Percentiles rank a stretch among this genome's conserved stretches.
These are phyloP conservation scores for Puya raimondii DNA, from an alignment of 176 grass and related monocot species.

Conservation along the genomic window DNA sequence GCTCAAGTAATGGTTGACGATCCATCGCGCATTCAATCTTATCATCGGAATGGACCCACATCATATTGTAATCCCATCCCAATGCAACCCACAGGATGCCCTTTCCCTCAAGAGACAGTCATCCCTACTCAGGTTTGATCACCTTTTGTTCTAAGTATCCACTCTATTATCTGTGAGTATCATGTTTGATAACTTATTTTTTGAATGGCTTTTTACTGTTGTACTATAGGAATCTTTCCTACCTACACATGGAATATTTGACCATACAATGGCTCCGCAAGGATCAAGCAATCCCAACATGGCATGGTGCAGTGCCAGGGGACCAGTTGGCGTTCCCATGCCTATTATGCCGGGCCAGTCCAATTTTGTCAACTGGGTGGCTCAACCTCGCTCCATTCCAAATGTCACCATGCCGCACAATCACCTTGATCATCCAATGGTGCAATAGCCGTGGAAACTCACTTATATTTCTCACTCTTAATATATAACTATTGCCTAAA, in stretches of 20 bases:
- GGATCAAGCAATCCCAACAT: constrained; percentile 27
- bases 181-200: constrained; percentile 9
- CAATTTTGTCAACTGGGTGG: constrained; percentile 35
- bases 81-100: constrained; percentile 25
- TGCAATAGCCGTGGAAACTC: neutral
- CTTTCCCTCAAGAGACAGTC: constrained; percentile 33
- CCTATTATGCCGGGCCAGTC: constrained; percentile 16
- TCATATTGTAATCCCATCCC: constrained; percentile 23
- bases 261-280: constrained; percentile 16
- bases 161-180: neutral
- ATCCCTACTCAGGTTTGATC: constrained; percentile 25
- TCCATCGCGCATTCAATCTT: constrained; percentile 19
- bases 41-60: constrained; percentile 15
- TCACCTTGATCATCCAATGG: constrained; percentile 20
- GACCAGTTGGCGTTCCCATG: constrained; percentile 7
- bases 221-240: constrained; percentile 26
- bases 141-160: constrained; percentile 1
- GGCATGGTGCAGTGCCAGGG: constrained; percentile 26
- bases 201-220: constrained; percentile 6
- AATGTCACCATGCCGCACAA: constrained; percentile 13
- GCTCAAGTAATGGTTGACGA: constrained; percentile 19
- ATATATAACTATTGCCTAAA: neutral
- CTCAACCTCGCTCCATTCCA: constrained; percentile 17
- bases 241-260: constrained; percentile 29
- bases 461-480: constrained; percentile 1